phyloP scores from a whole-genome alignment of 495 filamentous ascomycete genomes.

The Collariella sp. region DNA sequence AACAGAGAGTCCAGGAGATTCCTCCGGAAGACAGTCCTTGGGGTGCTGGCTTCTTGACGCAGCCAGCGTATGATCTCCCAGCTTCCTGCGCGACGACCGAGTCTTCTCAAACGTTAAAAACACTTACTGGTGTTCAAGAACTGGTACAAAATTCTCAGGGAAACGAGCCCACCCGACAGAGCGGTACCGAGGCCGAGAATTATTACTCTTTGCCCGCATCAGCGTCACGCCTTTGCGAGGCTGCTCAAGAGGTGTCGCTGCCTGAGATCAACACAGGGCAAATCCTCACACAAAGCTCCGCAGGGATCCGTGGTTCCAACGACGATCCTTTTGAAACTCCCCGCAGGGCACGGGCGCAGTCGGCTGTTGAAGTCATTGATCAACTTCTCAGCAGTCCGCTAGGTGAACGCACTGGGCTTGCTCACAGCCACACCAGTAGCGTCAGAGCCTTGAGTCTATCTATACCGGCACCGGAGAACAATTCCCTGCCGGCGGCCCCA shows the following conservation, averaged over 20 bases:
- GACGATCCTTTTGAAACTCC: slow-evolving; percentile 18
- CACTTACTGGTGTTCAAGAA: background rate
- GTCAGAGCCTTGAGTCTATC: background rate
- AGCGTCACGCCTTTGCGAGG: slow-evolving; percentile 11
- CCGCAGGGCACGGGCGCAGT: background rate
- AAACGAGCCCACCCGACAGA: background rate
- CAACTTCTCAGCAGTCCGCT: background rate
- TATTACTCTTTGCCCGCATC: background rate
- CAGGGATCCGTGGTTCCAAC: background rate
- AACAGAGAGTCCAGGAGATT: background rate
- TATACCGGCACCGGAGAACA: background rate
- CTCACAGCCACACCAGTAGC: background rate
- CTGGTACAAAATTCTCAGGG: background rate
- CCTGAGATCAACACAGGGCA: slow-evolving; percentile 15
- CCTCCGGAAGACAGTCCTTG: background rate
- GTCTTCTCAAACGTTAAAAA: background rate
- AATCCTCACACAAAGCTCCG: slow-evolving; percentile 19
- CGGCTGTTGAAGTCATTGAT: background rate
- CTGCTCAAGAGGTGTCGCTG: slow-evolving; percentile 25
- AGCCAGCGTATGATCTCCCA: slow-evolving; percentile 12
- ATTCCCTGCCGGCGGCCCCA: background rate
- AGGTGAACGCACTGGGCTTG: background rate
- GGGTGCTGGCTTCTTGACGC: slow-evolving; percentile 18
- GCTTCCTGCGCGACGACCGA: background rate
- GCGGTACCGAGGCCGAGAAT: background rate